Conservation (phyloP, 1,284 basidiomycete species). For the Moesziomyces globuligerus region DNA sequence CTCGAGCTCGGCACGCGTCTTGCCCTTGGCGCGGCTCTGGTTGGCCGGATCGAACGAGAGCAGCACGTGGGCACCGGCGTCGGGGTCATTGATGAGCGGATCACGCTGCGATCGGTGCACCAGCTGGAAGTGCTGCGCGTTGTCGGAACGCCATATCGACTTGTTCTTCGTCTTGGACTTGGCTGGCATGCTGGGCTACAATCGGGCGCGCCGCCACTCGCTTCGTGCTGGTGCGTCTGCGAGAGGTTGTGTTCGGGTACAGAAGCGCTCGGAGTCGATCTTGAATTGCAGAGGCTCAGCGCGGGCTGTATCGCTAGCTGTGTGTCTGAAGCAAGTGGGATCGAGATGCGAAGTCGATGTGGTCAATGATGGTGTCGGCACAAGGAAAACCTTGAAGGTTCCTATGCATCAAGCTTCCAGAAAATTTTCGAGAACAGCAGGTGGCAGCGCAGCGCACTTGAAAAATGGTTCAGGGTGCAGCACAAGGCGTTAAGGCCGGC, state of each 20-base stretch:
- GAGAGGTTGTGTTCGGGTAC: neutral
- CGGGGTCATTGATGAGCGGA: constrained; percentile 91
- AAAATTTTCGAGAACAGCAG: constrained; percentile 24
- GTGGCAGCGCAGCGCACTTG: neutral
- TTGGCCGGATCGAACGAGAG: constrained; percentile 77
- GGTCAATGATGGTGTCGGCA: neutral
- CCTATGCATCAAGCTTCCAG: constrained; percentile 14
- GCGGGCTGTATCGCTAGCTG: too few species aligned
- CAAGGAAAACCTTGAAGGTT: neutral
- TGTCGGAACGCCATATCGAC: constrained; percentile 88
- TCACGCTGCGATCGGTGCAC: constrained; percentile 96
- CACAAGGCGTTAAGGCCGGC: too few species aligned
- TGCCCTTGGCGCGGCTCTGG: constrained; percentile 72
- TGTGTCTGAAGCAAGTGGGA: neutral
- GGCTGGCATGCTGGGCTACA: constrained; percentile 46
- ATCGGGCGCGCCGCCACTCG: neutral
- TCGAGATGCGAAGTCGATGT: neutral
- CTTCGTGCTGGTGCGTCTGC: neutral
- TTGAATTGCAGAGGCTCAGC: neutral
- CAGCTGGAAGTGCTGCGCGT: constrained; percentile 91
- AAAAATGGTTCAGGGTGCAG: constrained; percentile 5
- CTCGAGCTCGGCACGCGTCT: constrained; percentile 80
- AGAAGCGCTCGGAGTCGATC: neutral
- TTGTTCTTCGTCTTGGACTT: constrained; percentile 52
- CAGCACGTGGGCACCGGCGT: constrained; percentile 87